These are phyloP conservation scores for Angomonas desouzai DNA, from an alignment of 208 protist genomes.

Conservation along the genomic window DNA sequence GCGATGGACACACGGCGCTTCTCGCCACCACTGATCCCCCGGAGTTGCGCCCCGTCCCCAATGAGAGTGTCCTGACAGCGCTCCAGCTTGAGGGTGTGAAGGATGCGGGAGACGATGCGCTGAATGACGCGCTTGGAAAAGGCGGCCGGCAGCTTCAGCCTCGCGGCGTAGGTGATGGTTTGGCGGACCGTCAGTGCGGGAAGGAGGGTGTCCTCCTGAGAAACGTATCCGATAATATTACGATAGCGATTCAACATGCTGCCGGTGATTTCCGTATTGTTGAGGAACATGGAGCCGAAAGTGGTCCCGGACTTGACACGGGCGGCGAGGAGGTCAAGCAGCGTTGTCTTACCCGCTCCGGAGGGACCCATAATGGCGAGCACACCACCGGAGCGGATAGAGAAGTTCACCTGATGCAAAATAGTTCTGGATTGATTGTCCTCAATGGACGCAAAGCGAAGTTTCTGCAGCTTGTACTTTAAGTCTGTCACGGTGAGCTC, in stretches of 20 bases:
- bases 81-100: constrained; percentile 61
- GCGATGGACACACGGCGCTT: constrained; percentile 89
- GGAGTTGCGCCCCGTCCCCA: constrained; percentile 50
- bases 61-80: constrained; percentile 79
- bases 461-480: constrained; percentile 44
- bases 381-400: constrained; percentile 71
- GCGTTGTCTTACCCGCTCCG: constrained; percentile 88
- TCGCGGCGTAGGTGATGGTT: constrained; percentile 84
- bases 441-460: constrained; percentile 30
- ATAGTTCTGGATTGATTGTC: constrained; percentile 40
- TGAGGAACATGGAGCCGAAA: constrained; percentile 56
- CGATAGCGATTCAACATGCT: constrained; percentile 46
- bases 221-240: constrained; percentile 89
- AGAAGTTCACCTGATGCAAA: constrained; percentile 75
- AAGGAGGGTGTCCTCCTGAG: constrained; percentile 90
- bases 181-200: constrained; percentile 82
- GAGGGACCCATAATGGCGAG: constrained; percentile 89
- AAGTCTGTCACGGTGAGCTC: constrained; percentile 52
- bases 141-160: constrained; percentile 82
- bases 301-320: constrained; percentile 49
- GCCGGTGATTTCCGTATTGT: constrained; percentile 52
- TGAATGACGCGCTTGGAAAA: constrained; percentile 69
- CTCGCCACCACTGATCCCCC: constrained; percentile 91
- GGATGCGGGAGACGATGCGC: constrained; percentile 59
- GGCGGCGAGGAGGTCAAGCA: constrained; percentile 81